Evolutionary conservation across 345 rosid genomes (phyloP).

Genomic region (Pugionium cornutum): DNA sequence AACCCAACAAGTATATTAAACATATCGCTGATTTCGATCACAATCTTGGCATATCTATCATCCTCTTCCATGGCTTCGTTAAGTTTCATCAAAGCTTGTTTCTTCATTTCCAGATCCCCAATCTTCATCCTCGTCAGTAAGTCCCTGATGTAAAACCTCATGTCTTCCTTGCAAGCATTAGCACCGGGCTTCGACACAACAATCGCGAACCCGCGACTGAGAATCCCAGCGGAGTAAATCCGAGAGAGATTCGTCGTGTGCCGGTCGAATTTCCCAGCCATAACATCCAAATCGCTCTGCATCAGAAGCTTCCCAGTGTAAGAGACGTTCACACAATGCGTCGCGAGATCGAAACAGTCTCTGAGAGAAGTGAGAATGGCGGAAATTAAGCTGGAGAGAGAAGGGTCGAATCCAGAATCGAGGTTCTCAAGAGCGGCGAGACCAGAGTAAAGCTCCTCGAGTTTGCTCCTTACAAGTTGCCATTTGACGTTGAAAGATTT

Average conservation of each 20-base stretch:
- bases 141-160: constrained; percentile 81
- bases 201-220: constrained; percentile 69
- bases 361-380: constrained; percentile 47
- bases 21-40: constrained; percentile 55
- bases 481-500: constrained; percentile 77
- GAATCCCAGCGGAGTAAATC: constrained; percentile 61
- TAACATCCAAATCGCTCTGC: constrained; percentile 88
- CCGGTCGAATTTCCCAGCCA: constrained; percentile 55
- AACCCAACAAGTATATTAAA: constrained; percentile 54
- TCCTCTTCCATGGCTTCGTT: constrained; percentile 60
- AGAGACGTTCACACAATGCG: constrained; percentile 66
- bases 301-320: constrained; percentile 91
- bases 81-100: constrained; percentile 65
- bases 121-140: constrained; percentile 88
- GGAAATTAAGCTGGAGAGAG: constrained; percentile 49
- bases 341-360: constrained; percentile 65
- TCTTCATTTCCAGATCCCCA: constrained; percentile 85
- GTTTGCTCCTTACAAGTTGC: constrained; percentile 68
- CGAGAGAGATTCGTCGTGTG: constrained; percentile 58
- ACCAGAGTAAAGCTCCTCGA: constrained; percentile 71
- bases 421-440: constrained; percentile 55
- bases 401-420: constrained; percentile 53
- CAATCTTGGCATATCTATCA: constrained; percentile 58
- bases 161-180: constrained; percentile 71
- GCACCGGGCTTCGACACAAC: constrained; percentile 72